Base-by-base conservation (phyloP, 2,329 filamentous ascomycete genomes). In the Rutstroemia sydowiana region DNA sequence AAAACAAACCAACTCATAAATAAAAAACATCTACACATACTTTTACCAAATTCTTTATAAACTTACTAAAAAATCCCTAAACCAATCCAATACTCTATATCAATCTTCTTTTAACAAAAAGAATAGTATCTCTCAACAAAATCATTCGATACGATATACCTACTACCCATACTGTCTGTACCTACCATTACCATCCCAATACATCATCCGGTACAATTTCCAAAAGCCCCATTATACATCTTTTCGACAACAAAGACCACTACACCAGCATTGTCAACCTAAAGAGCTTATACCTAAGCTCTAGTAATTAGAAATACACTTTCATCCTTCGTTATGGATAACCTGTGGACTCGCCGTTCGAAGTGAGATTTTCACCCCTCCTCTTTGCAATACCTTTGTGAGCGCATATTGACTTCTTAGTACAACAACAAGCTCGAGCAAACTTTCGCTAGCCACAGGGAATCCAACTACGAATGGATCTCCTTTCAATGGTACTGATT, bases 401-500 rank as follows among this genome's bases (percentile, higher is more conserved):
- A 30, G 44, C 50, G 44, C 50, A 46, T 48, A 34, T 14, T 16
- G 40, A 52, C 48, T 34, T 39, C 7, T 59, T 55, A 53, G 61
- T 55, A 63, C 52, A 31, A 63, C 52, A 31, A 43, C 43, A 52
- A 67, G 64, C 56, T 62, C 63, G 36, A 88, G 82, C 78, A 97
- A 95, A 76, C 86, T 96, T 71, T 95, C 90, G 62, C 79, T 97
- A 58, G 85, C 60, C 45, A 95, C 87, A 69, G 73, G 58, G 73
- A 68, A 62, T 76, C 77, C 69, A 75, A 77, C 57, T 64, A 63
- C 71, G 48, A 68, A 67, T 60, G 60, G 60, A 52, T 45, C 55
- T 18, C 54, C 57, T 41, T 36, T 55, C 52, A 52, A 55, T 47
- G 30, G 44, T 34, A 73, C 71, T 68, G 75, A 78, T 60, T 75